Conservation (phyloP, 495 filamentous ascomycete genomes). For the Penicillium malachiteum region DNA sequence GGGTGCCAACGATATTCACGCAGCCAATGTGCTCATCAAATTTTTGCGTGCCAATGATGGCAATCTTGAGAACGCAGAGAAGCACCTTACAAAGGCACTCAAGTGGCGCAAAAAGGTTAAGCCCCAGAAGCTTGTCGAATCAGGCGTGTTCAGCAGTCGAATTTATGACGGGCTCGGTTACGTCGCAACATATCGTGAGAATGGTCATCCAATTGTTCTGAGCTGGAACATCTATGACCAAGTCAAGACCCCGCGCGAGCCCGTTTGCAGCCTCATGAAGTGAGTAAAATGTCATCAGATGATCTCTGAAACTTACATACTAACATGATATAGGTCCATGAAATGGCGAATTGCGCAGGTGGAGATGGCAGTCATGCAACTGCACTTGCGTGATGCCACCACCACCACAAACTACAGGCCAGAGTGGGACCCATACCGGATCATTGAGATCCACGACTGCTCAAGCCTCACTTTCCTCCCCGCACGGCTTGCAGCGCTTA, state of each 20-base stretch:
- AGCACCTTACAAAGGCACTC: constrained; percentile 74
- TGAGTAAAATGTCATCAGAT: constrained; percentile 39
- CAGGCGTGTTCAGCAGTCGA: constrained; percentile 51
- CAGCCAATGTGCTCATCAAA: constrained; percentile 83
- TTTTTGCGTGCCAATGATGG: constrained; percentile 86
- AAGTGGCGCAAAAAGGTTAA: constrained; percentile 72
- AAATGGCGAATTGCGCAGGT: constrained; percentile 84
- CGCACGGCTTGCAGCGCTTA: constrained; percentile 63
- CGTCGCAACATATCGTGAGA: constrained; percentile 46
- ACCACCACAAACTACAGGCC: constrained; percentile 70
- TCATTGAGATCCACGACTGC: constrained; percentile 91
- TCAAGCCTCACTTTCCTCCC: constrained; percentile 77
- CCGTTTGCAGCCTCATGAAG: constrained; percentile 77
- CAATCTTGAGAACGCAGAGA: constrained; percentile 65
- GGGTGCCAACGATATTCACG: constrained; percentile 61
- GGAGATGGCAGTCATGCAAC: constrained; percentile 72
- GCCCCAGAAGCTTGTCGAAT: constrained; percentile 41
- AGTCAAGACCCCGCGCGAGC: constrained; percentile 67
- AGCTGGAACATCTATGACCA: constrained; percentile 89
- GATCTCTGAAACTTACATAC: not conserved
- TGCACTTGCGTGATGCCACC: constrained; percentile 64
- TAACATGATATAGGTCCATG: constrained; percentile 59
- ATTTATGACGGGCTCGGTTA: constrained; percentile 54
- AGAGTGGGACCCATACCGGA: constrained; percentile 74
- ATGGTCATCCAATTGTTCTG: constrained; percentile 46